Evolutionary conservation across 2,329 filamentous ascomycete genomes (phyloP), one percentile per base, ranked within the genome.

Genomic region (Diaporthe eres): DNA sequence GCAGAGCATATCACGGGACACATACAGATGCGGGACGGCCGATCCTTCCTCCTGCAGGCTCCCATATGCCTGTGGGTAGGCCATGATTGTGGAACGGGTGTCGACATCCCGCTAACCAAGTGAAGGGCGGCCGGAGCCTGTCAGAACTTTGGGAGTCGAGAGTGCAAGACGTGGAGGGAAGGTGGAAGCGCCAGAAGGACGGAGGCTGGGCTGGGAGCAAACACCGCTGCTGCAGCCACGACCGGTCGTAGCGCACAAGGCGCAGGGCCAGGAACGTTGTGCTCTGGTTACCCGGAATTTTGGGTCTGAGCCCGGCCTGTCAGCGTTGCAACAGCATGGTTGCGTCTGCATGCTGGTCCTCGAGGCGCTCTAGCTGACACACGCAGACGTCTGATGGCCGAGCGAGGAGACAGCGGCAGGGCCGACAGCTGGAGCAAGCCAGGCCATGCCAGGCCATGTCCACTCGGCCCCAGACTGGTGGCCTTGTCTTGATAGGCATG

Each of bases 331-430:
- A 49, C 65, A 70, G 47, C 34, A 19, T 47, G 65, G 51, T 70
- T 70, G 65, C 65, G 65, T 55, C 34, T 70, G 65, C 49, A 28
- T 22, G 34, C n/a, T 55, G 65, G 65, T 31, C 49, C 13, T 70
- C 49, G 65, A 70, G 63, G 34, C 65, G 65, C 31, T 70, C 65
- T 70, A 47, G 65, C 65, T 70, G 65, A 70, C 49, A 70, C 65
- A 70, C 49, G n/a, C 65, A 70, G 34, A 55, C 34, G 65, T 55
- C 65, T 55, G 65, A 70, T 70, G 65, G 65, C 37, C 65, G 49
- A 10, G 34, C 47, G 47, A 70, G 65, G 15, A 39, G 65, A 31
- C 47, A 55, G 34, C n/a, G 47, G 22, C 63, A 68, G 44, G 44
- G 28, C 28, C 31, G 63, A 39, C 63, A 25, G 28, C 31, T 51